Conservation (phyloP, 345 rosid genomes). For the Acer campestre region DNA sequence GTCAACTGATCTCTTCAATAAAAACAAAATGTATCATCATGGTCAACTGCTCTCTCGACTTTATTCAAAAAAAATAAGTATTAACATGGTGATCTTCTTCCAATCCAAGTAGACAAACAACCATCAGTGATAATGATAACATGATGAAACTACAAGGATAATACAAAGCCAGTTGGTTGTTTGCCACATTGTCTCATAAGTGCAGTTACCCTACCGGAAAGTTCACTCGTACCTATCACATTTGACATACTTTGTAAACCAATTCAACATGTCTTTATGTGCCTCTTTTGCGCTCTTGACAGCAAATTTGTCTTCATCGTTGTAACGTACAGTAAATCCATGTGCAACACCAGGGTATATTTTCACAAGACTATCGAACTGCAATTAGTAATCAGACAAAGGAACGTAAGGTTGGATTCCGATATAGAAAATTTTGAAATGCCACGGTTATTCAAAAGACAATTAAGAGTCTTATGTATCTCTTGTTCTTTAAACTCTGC, state of each 20-base stretch:
- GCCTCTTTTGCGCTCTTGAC: slow-evolving; percentile 68
- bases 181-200: neutral
- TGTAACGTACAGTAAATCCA: slow-evolving; percentile 69
- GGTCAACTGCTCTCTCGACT: neutral
- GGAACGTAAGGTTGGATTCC: neutral
- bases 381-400: neutral
- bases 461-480: neutral
- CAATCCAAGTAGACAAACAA: no score
- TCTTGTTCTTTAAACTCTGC: neutral
- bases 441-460: neutral
- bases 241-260: slow-evolving; percentile 34
- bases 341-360: slow-evolving; percentile 56
- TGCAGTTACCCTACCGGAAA: no score
- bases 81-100: no score
- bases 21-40: no score
- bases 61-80: neutral
- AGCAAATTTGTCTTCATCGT: slow-evolving; percentile 42
- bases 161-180: no score
- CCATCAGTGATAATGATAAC: no score
- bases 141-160: no score
- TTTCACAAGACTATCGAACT: slow-evolving; percentile 40
- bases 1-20: no score
- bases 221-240: no score
- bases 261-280: slow-evolving; percentile 54
- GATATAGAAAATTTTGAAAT: neutral